These are phyloP conservation scores for Lagerstroemia speciosa DNA, from an alignment of 345 rosid species.

Conservation along the genomic window DNA sequence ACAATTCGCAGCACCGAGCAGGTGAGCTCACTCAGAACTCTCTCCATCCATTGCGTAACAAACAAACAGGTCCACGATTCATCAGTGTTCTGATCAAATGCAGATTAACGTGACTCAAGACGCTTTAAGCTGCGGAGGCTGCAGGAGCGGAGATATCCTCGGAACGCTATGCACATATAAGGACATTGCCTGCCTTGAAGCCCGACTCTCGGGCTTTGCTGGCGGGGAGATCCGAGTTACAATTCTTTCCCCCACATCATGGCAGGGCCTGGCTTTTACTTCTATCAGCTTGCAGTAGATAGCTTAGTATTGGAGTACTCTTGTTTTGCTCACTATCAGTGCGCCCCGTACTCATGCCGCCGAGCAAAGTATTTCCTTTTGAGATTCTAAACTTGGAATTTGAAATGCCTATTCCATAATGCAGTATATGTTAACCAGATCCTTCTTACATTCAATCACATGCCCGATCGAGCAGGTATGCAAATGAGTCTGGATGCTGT, in stretches of 20 bases:
- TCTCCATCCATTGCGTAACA: neutral
- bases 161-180: conserved; percentile 1
- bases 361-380: neutral
- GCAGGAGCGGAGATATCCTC: neutral
- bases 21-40: neutral
- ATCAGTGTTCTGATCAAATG: neutral
- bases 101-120: neutral
- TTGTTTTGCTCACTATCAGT: neutral
- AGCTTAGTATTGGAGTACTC: neutral
- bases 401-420: neutral
- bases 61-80: neutral
- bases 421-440: neutral
- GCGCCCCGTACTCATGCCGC: neutral
- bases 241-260: neutral
- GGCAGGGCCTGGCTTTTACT: neutral
- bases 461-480: no score
- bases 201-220: neutral
- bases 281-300: neutral
- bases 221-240: neutral
- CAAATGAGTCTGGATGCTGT: no score
- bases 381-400: neutral
- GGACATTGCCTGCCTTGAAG: neutral
- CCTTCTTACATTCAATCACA: no score
- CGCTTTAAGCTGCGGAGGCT: neutral
- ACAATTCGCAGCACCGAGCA: neutral